Base-by-base conservation (phyloP, 495 filamentous ascomycete species). In the Aspergillus nanangensis region DNA sequence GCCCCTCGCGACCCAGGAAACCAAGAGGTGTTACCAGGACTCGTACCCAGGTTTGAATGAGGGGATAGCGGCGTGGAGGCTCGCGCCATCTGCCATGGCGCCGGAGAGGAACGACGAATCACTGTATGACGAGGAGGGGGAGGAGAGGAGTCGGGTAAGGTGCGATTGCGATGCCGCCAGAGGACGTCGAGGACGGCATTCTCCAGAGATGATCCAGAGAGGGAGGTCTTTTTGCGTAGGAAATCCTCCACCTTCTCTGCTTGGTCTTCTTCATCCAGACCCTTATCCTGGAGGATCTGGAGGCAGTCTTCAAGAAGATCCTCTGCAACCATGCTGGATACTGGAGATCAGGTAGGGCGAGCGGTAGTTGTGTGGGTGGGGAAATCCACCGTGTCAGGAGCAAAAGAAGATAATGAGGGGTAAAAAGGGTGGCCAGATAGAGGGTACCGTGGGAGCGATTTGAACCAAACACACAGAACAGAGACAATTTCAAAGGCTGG, bases 241-340 rank as follows among this genome's bases (percentile, higher is more conserved):
- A 95, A 74, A 51, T 91, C 88, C 62, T 95, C 90, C 40, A 96
- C 73, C 67, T 84, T 90, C 63, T 99, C 94, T 3, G 85, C 87
- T 72, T 90, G 94, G 50, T 97, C 94, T 61, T 99, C 94, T 55
- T 97, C 94, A 51, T 95, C 88, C 19, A 96, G 69, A 42, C 66
- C 74, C 47, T 80, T 67, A 64, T 96, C 87, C 67, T 92, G 82
- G 36, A 99, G 82, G 60, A 96, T 75, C 23, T 88, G 86, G 50
- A 95, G 81, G 61, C 89, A 96, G 49, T 88, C 76, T 60, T 95
- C 93, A 70, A 93, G 92, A 14, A 92, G 79, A 48, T 88, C 84
- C 67, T 99, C 93, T 44, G 90, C 84, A 23, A 95, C 82, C 94
- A 97, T 97, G 55, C 37, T 60, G 51, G 34, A 45, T 31, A 44